These are phyloP conservation scores for Rhynchosporium agropyri DNA, from an alignment of 2,329 filamentous ascomycete species.

Conservation along the genomic window DNA sequence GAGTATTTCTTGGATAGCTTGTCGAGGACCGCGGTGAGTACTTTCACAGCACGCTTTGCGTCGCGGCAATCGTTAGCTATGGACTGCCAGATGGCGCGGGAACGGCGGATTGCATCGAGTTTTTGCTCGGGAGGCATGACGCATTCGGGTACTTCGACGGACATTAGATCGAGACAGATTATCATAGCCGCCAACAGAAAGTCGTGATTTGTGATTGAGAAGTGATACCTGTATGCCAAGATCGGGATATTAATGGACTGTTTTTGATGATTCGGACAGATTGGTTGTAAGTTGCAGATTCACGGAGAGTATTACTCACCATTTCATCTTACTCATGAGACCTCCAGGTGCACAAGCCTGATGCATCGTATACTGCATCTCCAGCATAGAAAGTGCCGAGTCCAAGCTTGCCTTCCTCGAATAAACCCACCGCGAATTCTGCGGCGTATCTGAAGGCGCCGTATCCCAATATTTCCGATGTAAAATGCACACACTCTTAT, in stretches of 20 bases:
- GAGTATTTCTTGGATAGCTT: constrained; percentile 25
- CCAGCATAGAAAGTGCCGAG: constrained; percentile 51
- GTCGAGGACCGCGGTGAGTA: constrained; percentile 30
- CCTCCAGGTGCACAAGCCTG: constrained; percentile 55
- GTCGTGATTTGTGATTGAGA: constrained; percentile 60
- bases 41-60: constrained; percentile 29
- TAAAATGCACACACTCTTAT: constrained; percentile 58
- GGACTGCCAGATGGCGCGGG: constrained; percentile 35
- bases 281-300: too few species aligned
- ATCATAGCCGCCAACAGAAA: constrained; percentile 65
- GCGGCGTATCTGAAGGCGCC: constrained; percentile 40
- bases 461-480: constrained; percentile 58
- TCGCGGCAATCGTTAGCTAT: constrained; percentile 34
- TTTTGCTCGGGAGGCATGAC: constrained; percentile 30
- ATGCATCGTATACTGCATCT: constrained; percentile 53
- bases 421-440: constrained; percentile 50
- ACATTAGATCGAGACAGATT: constrained; percentile 51
- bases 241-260: background rate
- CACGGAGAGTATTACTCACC: constrained; percentile 39
- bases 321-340: constrained; percentile 54
- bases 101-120: constrained; percentile 28
- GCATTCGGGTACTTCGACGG: constrained; percentile 24
- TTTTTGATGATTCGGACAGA: background rate
- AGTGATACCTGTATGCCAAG: constrained; percentile 48
- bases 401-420: constrained; percentile 55